Conservation (phyloP, 768 basidiomycete genomes). For the Flagelloscypha sp. region DNA sequence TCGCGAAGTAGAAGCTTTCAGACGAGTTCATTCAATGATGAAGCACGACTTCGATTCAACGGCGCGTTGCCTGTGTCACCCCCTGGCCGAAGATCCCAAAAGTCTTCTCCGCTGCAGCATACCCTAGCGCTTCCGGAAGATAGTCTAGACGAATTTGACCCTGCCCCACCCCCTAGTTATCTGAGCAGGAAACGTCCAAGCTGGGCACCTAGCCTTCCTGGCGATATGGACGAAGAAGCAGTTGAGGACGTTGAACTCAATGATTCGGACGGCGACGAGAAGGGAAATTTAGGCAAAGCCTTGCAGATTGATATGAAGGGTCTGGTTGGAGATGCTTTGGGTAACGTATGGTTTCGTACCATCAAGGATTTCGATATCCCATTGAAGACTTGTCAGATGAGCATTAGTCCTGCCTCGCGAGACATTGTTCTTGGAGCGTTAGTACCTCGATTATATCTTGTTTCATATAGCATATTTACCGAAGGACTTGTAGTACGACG, state of each 20-base stretch:
- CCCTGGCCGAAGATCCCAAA: no score
- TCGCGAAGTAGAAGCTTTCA: no score
- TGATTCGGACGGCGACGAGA: constrained; percentile 36
- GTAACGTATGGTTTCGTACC: constrained; percentile 53
- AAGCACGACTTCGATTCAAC: no score
- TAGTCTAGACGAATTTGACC: no score
- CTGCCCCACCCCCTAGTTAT: no score
- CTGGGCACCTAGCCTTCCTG: not conserved
- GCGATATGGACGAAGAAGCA: no score
- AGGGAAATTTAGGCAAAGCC: constrained; percentile 47
- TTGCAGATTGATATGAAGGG: constrained; percentile 75
- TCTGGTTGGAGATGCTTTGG: constrained; percentile 74
- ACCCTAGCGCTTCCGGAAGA: no score
- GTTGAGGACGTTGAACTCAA: constrained; percentile 4
- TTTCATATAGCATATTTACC: not conserved
- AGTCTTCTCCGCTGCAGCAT: no score
- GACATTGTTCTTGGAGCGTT: constrained; percentile 90
- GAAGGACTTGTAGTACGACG: constrained; percentile 45
- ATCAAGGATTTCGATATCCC: not conserved
- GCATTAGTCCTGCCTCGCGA: constrained; percentile 79
- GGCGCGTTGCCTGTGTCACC: no score
- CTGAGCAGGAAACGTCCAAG: not conserved
- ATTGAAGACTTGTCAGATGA: constrained; percentile 49
- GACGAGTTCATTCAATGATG: no score
- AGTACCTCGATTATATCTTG: constrained; percentile 16